A percentile compares a stretch with the other conserved stretches of the same genome.
phyloP scores from a whole-genome alignment of 345 rosid genomes.

The Turritis glabra region DNA sequence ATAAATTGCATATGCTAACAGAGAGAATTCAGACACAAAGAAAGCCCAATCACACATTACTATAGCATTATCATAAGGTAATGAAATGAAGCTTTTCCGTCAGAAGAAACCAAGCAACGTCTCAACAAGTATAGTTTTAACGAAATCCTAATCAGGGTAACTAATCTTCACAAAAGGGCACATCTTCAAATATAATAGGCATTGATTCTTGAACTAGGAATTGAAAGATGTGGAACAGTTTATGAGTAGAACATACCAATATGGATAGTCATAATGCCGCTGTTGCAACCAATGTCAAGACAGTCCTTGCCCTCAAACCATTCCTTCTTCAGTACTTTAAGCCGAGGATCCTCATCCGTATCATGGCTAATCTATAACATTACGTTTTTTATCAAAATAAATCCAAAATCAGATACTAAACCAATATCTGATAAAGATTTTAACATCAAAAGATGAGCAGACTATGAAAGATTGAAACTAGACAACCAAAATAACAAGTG shows the following conservation, averaged over 20 bases:
- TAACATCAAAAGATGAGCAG: neutral
- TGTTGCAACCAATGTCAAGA: conserved; percentile 93
- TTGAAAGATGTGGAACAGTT: too few relatives aligned
- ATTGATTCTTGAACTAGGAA: neutral
- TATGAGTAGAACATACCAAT: conserved; percentile 47
- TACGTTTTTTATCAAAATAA: neutral
- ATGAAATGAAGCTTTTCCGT: too few relatives aligned
- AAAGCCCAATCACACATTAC: neutral
- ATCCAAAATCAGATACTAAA: neutral
- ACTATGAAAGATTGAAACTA: neutral
- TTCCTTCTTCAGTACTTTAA: conserved; percentile 68
- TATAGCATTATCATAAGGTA: neutral
- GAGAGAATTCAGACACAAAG: neutral
- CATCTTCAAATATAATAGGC: neutral
- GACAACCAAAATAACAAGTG: neutral
- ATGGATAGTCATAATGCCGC: conserved; percentile 73
- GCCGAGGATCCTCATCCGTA: conserved; percentile 79
- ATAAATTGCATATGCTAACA: neutral
- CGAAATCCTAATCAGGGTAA: too few relatives aligned
- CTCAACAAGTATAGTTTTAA: too few relatives aligned
- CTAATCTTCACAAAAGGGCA: too few relatives aligned
- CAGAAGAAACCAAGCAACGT: too few relatives aligned
- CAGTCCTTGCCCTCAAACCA: conserved; percentile 85
- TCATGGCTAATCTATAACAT: conserved; percentile 61
- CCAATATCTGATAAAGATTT: too few relatives aligned